Evolutionary conservation across 805 yeast genomes (phyloP), one percentile per base, ranked within the genome.

Genomic region (Starmerella vaccinii): DNA sequence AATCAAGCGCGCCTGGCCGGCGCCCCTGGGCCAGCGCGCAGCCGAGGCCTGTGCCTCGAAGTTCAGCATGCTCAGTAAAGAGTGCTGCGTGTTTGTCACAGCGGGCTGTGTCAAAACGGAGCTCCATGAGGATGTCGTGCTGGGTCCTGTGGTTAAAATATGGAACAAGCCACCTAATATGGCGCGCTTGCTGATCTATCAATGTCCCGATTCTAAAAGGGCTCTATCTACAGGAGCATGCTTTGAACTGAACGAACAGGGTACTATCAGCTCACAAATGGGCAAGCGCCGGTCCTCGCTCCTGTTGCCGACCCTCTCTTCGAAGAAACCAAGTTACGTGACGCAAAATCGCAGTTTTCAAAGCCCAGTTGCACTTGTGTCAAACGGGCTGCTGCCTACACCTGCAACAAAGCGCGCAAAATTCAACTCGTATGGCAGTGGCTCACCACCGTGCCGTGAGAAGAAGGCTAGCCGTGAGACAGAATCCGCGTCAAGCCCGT

Each of bases 1-100:
- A 2, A 24, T 55, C 21, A 40, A 43, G 22, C 41, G 22, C 3
- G 10, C 18, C 2, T 47, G 54, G 52, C n/a, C 47, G 12, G 37
- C 35, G 5, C 39, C 26, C 13, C 16, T 18, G 5, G n/a, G 18
- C 22, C 23, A n/a, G 21, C 41, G 51, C 5, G 51, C 52, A 3
- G 37, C 33, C 12, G 18, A 23, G 2, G 48, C 49, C 1, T 23
- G 49, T 4, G 15, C 45, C 2, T 10, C 6, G 7, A 29, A 30
- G 8, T 8, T 49, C 16, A 19, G 3, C n/a, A 6, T 33, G 15
- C 12, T 38, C 16, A 33, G 46, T 5, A 12, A 5, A 12, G 16
- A 29, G 15, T 13, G 46, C 9, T 49, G 53, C 41, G 52, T 56
- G 8, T 6, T 52, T 13, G 54, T 49, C 3, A 54, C 57, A 4